Conservation (phyloP, 805 yeast species). For the Spathaspora arborariae region DNA sequence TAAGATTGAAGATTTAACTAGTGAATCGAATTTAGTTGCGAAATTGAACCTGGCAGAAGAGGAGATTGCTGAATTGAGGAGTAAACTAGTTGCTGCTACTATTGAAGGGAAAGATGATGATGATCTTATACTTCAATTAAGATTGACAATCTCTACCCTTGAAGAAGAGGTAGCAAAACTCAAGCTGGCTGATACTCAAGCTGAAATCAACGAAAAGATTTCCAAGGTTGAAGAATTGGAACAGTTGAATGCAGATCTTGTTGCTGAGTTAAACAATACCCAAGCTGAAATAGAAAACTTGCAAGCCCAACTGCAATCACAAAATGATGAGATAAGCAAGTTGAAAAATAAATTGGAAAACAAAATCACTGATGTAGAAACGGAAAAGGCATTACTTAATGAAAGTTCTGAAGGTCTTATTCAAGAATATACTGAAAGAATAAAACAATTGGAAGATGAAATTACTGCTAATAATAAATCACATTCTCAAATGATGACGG, state of each 20-base stretch:
- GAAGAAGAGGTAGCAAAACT: not conserved
- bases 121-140: not conserved
- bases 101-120: not conserved
- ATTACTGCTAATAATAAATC: slow-evolving; percentile 11
- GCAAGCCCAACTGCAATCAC: slow-evolving; percentile 8
- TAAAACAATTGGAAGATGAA: slow-evolving; percentile 39
- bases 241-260: not conserved
- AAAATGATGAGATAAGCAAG: slow-evolving; percentile 16
- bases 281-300: not conserved
- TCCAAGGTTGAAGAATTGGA: slow-evolving; percentile 8
- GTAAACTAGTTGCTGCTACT: not conserved
- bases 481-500: slow-evolving; percentile 9
- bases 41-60: slow-evolving; percentile 5
- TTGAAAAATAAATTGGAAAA: slow-evolving; percentile 19
- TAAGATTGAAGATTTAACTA: not conserved
- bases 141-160: not conserved
- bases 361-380: slow-evolving; percentile 45
- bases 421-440: slow-evolving; percentile 46
- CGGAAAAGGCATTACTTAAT: slow-evolving; percentile 44
- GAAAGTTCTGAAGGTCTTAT: slow-evolving; percentile 49
- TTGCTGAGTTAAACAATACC: not conserved
- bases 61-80: not conserved
- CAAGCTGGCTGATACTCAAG: not conserved
- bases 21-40: not conserved
- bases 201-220: not conserved